Evolutionary conservation across 1,284 basidiomycete genomes (phyloP).

Genomic region (Pterulicium gracile): DNA sequence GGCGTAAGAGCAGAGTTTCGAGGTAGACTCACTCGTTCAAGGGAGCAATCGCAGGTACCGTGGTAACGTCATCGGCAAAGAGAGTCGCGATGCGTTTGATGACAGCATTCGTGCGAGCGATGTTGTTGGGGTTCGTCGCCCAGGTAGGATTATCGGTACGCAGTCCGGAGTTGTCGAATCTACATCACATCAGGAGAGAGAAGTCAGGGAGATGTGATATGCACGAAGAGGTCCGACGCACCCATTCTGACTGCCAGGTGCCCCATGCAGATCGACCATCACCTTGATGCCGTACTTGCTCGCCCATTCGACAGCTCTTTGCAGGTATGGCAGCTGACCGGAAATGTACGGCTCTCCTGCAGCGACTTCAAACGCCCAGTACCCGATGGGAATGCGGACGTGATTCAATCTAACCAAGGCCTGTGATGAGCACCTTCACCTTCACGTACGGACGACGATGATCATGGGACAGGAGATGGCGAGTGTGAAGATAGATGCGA

Average conservation of each 20-base stretch:
- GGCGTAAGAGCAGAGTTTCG: too few species aligned
- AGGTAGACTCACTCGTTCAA: constrained; percentile 54
- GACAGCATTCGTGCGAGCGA: constrained; percentile 60
- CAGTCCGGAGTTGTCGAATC: constrained; percentile 77
- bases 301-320: constrained; percentile 74
- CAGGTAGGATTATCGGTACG: constrained; percentile 53
- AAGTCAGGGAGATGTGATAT: not conserved
- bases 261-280: constrained; percentile 75
- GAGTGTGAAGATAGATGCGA: constrained; percentile 38
- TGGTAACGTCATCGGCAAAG: constrained; percentile 42
- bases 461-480: constrained; percentile 7
- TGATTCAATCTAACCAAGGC: constrained; percentile 77
- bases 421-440: constrained; percentile 1
- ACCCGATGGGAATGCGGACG: constrained; percentile 82
- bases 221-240: constrained; percentile 19
- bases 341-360: constrained; percentile 73
- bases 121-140: constrained; percentile 57
- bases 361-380: constrained; percentile 82
- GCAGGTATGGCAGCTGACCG: constrained; percentile 71
- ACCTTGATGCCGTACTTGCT: constrained; percentile 67
- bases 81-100: constrained; percentile 53
- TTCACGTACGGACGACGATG: too few species aligned
- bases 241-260: constrained; percentile 80
- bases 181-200: not conserved
- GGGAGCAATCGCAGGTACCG: constrained; percentile 66